Evolutionary conservation across 1,284 basidiomycete species (phyloP).

Genomic region (Coniferiporia sulphurascens): DNA sequence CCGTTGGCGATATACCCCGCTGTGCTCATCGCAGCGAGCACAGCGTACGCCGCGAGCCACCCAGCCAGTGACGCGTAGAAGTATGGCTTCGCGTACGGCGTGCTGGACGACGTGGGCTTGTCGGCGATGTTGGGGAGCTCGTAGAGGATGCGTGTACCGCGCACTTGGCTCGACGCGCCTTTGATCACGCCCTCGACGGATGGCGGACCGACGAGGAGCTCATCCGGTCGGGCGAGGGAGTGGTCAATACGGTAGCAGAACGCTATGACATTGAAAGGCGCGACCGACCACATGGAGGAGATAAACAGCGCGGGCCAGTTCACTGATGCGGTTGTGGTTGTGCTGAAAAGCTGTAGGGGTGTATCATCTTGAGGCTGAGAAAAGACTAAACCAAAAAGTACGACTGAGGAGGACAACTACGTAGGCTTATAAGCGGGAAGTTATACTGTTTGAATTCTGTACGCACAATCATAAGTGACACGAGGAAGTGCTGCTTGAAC

Average conservation of each 20-base stretch:
- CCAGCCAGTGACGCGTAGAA: neutral
- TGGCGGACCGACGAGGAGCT: slow-evolving; percentile 6
- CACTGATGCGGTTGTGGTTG: too few species aligned
- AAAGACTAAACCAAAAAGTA: neutral
- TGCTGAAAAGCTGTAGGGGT: too few species aligned
- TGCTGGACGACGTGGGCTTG: neutral
- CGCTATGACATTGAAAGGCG: neutral
- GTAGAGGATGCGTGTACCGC: neutral
- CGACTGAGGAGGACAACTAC: neutral
- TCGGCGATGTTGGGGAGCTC: neutral
- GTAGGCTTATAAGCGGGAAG: too few species aligned
- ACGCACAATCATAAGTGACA: neutral
- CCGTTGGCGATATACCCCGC: neutral
- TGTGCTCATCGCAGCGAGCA: neutral
- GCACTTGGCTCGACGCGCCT: neutral
- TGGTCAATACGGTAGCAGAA: slow-evolving; percentile 9
- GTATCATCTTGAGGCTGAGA: too few species aligned
- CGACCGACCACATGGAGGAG: neutral
- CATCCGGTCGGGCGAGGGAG: neutral
- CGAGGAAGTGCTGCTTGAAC: neutral
- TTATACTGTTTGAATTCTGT: neutral
- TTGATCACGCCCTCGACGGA: neutral
- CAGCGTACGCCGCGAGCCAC: neutral
- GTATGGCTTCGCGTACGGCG: neutral
- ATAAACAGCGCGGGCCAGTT: slow-evolving; percentile 5